Evolutionary conservation across 2,329 filamentous ascomycete genomes (phyloP), one percentile per base, ranked within the genome.

Genomic region (Diaporthe nobilis): DNA sequence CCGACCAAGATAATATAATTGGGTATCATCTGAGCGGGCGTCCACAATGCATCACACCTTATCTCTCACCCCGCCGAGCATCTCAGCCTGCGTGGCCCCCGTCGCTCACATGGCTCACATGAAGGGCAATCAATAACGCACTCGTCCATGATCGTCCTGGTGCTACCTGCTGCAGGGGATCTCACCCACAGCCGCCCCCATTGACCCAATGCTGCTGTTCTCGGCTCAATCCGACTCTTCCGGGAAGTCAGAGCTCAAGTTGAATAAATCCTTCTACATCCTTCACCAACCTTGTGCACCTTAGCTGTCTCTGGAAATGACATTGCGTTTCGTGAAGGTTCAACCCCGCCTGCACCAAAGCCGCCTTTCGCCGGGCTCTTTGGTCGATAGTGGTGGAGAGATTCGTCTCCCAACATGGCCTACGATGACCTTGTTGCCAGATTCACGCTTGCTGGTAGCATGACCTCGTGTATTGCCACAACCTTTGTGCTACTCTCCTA

Each of bases 401-500:
- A 28, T 63, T 6, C 37, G 42, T 55, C 58, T 57, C 72, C 60
- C 28, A 65, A 57, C 0, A 74, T 74, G 72, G 63, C 72, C 39
- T 71, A 71, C 72, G 63, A 70, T 25, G 42, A 34, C n/a, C 17
- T 71, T 42, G 53, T 74, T 57, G 74, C 76, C 44, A 71, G 47
- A 5, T 75, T 76, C 31, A 76, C 77, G 34, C 72, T 78, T 20
- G 49, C 73, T 28, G 77, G 77, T 65, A 78, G 77, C 58, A 37
- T 78, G 44, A 31, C 77, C 57, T 78, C 77, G 22, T 74, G 73
- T 8, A 20, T 77, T 34, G 76, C 77, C 5, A 76, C 77, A 17
- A 68, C 60, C 8, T 67, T 72, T 37, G 77, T 78, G 17, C 68
- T 78, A 34, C 51, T 73, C 12, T 78, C 73, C 10, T 78, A 77